Conservation (phyloP, 2,329 filamentous ascomycete species). For the Trichoderma sp. region DNA sequence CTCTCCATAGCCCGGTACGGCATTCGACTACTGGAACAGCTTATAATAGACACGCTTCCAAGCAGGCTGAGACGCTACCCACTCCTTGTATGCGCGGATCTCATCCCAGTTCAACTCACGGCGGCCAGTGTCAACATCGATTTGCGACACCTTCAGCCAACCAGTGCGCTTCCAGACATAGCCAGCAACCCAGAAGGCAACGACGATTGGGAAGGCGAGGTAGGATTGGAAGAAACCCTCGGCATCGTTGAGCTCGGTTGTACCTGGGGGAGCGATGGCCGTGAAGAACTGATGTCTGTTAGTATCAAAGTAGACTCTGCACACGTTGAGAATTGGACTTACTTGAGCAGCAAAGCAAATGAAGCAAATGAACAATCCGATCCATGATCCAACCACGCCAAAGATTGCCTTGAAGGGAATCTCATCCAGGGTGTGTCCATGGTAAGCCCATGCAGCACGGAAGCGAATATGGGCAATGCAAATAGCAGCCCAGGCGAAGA, state of each 20-base stretch:
- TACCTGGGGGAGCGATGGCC: slow-evolving; percentile 41
- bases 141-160: slow-evolving; percentile 57
- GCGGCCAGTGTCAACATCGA: slow-evolving; percentile 65
- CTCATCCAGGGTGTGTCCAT: slow-evolving; percentile 60
- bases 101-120: slow-evolving; percentile 62
- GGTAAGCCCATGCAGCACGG: slow-evolving; percentile 55
- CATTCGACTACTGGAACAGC: slow-evolving; percentile 27
- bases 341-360: slow-evolving; percentile 52
- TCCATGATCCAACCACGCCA: slow-evolving; percentile 60
- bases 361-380: slow-evolving; percentile 57
- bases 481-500: slow-evolving; percentile 66
- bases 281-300: slow-evolving; percentile 41
- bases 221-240: slow-evolving; percentile 54
- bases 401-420: slow-evolving; percentile 60
- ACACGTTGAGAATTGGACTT: slow-evolving; percentile 25
- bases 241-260: slow-evolving; percentile 35
- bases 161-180: slow-evolving; percentile 63
- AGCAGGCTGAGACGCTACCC: slow-evolving; percentile 46
- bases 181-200: slow-evolving; percentile 53
- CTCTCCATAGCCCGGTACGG: not conserved
- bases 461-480: slow-evolving; percentile 66
- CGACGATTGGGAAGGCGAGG: slow-evolving; percentile 52
- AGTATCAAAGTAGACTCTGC: not conserved
- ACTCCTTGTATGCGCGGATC: slow-evolving; percentile 52
- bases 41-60: slow-evolving; percentile 41